Evolutionary conservation across 768 basidiomycete species (phyloP), one percentile per base, ranked within the genome.

Genomic region (Auriscalpium vulgare): DNA sequence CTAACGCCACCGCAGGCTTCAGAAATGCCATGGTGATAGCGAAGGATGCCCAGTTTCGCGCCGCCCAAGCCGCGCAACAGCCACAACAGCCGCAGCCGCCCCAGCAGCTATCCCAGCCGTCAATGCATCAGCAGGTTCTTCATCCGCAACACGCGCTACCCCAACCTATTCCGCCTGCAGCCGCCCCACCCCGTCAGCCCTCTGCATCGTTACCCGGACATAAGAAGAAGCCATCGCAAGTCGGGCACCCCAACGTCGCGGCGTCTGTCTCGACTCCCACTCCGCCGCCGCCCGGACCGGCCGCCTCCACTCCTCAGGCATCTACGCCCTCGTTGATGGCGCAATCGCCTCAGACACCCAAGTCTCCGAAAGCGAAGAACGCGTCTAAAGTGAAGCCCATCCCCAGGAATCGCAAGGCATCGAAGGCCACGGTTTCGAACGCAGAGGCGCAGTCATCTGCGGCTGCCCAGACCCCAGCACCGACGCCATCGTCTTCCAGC

Each of bases 281-380:
- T 1, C 59, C 61, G 1, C 59, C 61, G 16, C 55, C 55, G 0
- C 17, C 51, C 10, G 29, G 29, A 29, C 50, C 45, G 3, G 9
- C 55, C 4, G 49, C 38, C n/a, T 60, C 61, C 7, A 60, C 61
- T 14, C 59, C 61, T 10, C 61, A 57, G 43, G 59, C 55, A 8
- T 35, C 50, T 8, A 59, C 60, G n/a, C 60, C 60, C 21, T 47
- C 58, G n/a, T 45, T 56, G 19, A 50, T 56, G 17, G 56, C 56
- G 5, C 45, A 59, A 19, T 62, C 61, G 37, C 61, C 61, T 51
- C 61, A 62, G 47, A 62, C 61, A 5, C 80, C 85, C 1, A 89
- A 84, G 68, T 89, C 88, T 4, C 88, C 88, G 0, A 87, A 83
- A 64, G 67, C 67, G 52, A 88, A 81, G 66, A 64, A 73, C 1